phyloP scores from a whole-genome alignment of 2,329 filamentous ascomycete species.

The Fusarium chuoi region DNA sequence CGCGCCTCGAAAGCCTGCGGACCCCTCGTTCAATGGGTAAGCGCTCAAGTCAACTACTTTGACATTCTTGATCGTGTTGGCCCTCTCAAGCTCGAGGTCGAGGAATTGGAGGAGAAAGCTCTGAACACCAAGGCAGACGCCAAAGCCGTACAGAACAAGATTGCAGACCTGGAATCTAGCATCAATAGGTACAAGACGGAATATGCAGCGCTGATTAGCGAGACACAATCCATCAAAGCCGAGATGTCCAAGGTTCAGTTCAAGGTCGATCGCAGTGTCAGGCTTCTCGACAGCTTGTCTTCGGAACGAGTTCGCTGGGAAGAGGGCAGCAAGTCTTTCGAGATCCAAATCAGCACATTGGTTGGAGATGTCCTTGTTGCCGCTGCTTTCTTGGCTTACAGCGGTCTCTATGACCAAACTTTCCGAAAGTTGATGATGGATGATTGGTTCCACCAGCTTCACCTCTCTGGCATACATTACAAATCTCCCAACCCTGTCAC shows the following conservation, averaged over 20 bases:
- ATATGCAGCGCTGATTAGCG: constrained; percentile 94
- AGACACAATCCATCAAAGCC: constrained; percentile 95
- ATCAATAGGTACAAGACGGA: constrained; percentile 96
- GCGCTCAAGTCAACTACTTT: constrained; percentile 97
- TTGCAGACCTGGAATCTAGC: constrained; percentile 84
- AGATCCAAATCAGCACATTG: constrained; percentile 95
- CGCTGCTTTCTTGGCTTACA: constrained; percentile 97
- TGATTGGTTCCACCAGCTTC: constrained; percentile 94
- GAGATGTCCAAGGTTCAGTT: constrained; percentile 97
- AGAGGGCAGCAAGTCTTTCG: constrained; percentile 96
- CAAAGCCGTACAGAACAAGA: constrained; percentile 88
- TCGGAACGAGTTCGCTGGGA: constrained; percentile 96
- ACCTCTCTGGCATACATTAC: constrained; percentile 90
- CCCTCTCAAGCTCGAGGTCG: constrained; percentile 89
- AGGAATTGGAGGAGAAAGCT: constrained; percentile 85
- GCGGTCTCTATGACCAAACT: constrained; percentile 96
- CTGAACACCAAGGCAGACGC: constrained; percentile 94
- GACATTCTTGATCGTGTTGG: constrained; percentile 95
- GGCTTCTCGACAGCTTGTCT: constrained; percentile 91
- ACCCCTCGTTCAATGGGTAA: constrained; percentile 95
- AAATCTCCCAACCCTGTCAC: constrained; percentile 95
- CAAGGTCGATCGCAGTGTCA: constrained; percentile 96
- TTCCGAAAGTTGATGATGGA: constrained; percentile 98
- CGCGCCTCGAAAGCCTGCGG: constrained; percentile 97
- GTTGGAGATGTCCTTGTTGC: constrained; percentile 96